These are phyloP conservation scores for Agroathelia rolfsii DNA, from an alignment of 1,284 basidiomycete species.

Conservation along the genomic window DNA sequence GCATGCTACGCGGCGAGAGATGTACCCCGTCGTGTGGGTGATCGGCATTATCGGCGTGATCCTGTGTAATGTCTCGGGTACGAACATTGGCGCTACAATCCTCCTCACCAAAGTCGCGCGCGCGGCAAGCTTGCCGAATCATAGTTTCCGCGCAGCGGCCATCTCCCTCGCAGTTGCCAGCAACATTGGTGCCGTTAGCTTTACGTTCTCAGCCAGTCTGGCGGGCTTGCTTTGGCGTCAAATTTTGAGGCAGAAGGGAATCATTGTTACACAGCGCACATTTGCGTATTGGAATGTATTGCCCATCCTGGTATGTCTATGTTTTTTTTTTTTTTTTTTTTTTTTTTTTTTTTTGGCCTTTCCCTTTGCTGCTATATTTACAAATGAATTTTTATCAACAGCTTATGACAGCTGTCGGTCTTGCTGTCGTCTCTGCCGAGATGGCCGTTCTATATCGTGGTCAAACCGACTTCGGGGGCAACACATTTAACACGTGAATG, in stretches of 20 bases:
- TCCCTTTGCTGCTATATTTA: too few species aligned
- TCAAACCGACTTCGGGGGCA: too few species aligned
- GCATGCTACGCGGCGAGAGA: constrained; percentile 32
- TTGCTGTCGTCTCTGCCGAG: constrained; percentile 52
- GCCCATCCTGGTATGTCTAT: constrained; percentile 37
- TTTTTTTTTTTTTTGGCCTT: too few species aligned
- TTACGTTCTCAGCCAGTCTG: constrained; percentile 84
- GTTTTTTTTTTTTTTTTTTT: too few species aligned
- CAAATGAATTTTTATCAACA: too few species aligned
- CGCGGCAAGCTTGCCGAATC: constrained; percentile 17
- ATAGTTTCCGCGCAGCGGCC: constrained; percentile 26
- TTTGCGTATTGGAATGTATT: constrained; percentile 73
- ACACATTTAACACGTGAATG: too few species aligned
- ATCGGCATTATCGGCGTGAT: constrained; percentile 56
- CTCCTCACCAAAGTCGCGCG: constrained; percentile 56
- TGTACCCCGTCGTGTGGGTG: constrained; percentile 45
- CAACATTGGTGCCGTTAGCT: constrained; percentile 89
- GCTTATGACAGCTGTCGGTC: constrained; percentile 44
- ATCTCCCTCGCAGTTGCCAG: constrained; percentile 72
- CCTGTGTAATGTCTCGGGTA: constrained; percentile 84
- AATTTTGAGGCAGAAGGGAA: constrained; percentile 74
- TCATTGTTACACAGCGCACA: constrained; percentile 51
- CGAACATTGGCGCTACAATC: constrained; percentile 95
- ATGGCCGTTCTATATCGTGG: constrained; percentile 53
- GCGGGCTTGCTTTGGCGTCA: constrained; percentile 84